Evolutionary conservation across 116 monocot genomes (phyloP), one percentile per base, ranked within the genome.

Genomic region (Trichopus zeylanicus): DNA sequence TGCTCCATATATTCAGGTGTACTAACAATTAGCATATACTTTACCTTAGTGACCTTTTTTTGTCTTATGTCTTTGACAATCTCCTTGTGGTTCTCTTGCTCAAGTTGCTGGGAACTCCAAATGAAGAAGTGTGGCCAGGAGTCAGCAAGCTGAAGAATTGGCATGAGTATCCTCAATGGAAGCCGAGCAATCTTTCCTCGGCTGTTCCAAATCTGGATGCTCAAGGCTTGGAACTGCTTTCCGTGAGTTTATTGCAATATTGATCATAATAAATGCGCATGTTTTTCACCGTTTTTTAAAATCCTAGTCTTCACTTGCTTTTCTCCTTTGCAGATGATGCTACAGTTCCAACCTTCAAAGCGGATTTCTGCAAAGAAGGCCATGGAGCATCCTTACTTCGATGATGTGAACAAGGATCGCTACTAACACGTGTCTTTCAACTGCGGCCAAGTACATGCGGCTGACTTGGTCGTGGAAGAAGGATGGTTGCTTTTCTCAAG

Each of bases 101-200:
- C 62, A 94, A 91, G 72, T 53, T 87, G 21, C 61, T 88, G 57
- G 98, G 92, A 1, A 99, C 98, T 18, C 92, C 92, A 38, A 91
- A 98, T 67, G 88, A 98, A 53, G 37, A 74, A 55, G 61, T 85
- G 20, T 98, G 98, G 91, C 98, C 88, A 20, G 91, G 88, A 47
- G 77, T 91, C 9, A 75, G 67, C 66, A 91, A 85, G 55, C 49
- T 98, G 31, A 35, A 80, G 10, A 82, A 87, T 33, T 98, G 91
- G 91, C 98, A 91, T 62, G 91, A 91, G 57, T 98, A 82, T 68
- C 98, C 91, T 24, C 88, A 88, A 39, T 98, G 98, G 98, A 82
- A 26, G 8, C 73, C 91, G 0, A 77, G 71, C 63, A 64, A 53
- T 20, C 51, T 91, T 0, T 74, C 91, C 25, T 53, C 75, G 11